Evolutionary conservation across 768 basidiomycete species (phyloP), one percentile per base, ranked within the genome.

Genomic region (Panaeolus papilionaceus): DNA sequence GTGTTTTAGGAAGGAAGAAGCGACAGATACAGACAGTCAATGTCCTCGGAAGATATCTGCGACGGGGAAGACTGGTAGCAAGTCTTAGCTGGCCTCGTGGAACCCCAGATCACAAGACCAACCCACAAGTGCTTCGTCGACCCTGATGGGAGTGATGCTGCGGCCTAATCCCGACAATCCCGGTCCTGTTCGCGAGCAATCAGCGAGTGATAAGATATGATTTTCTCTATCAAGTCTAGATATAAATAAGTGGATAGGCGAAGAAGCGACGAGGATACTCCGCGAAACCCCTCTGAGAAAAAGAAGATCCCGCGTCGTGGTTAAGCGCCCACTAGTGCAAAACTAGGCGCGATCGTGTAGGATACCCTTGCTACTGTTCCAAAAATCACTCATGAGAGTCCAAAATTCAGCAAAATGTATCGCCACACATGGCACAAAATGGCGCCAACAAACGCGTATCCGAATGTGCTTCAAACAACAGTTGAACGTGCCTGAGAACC

Each of bases 131-230:
- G 12, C 9, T 33, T 58, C 28, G 28, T 33, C 54, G 14, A 33
- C 54, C 54, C 28, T 58, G 54, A 37, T 23, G 23, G 23, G 23
- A 23, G 23, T 23, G 23, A 49, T 51, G 9, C 47, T 44, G 10
- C 47, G 47, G 47, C 47, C 47, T 23, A 23, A 23, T 26, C 47
- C 45, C 47, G 47, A 51, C 47, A 47, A 51, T 20, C 1, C 20
- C 47, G 47, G 47, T 3, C 11, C 3, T 33, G 10, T 33, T 4
- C 54, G 33, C 9, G 16, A 58, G 11, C 12, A 23, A 49, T 49
- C 7, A 49, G n/a, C 47, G 3, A 49, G 20, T 49, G 54, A 58
- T 58, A 58, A 58, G 54, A 58, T 58, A 33, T 58, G 54, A 58
- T 58, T 37, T 10, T 33, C 26, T 33, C 12, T 12, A 5, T 37